Conservation (phyloP, 1,139 yeast species). For the Candida anutae region DNA sequence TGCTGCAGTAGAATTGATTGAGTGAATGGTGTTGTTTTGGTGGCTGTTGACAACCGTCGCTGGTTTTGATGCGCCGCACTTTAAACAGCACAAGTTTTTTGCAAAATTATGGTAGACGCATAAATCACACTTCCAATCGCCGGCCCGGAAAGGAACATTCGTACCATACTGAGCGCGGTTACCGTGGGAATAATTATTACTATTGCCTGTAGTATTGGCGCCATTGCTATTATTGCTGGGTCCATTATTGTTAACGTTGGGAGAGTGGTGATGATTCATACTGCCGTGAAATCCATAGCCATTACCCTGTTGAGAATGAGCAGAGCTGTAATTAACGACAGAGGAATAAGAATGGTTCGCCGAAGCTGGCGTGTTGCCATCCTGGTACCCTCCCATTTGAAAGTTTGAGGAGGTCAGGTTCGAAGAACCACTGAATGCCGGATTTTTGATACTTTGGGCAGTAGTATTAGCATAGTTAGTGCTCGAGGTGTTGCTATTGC, state of each 20-base stretch:
- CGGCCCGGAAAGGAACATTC: constrained; percentile 87
- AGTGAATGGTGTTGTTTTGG: constrained; percentile 16
- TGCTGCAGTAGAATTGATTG: constrained; percentile 41
- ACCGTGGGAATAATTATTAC: constrained; percentile 9
- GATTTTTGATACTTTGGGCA: no score
- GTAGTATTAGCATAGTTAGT: constrained; percentile 2
- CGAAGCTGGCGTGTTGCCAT: constrained; percentile 6
- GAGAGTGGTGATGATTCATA: not conserved
- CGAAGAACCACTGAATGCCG: no score
- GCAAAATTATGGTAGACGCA: constrained; percentile 93
- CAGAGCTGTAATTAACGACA: not conserved
- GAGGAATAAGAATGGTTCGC: not conserved
- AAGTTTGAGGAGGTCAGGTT: no score
- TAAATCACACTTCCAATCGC: constrained; percentile 92
- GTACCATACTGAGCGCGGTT: constrained; percentile 18
- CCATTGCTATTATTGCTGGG: constrained; percentile 5
- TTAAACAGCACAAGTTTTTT: constrained; percentile 75
- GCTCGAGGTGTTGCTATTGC: constrained; percentile 3
- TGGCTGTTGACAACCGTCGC: constrained; percentile 26
- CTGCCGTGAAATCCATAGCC: not conserved
- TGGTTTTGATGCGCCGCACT: constrained; percentile 79
- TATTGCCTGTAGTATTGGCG: constrained; percentile 4
- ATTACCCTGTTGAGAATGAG: constrained; percentile 1
- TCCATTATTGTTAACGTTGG: not conserved
- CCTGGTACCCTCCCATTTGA: constrained; percentile 5